Evolutionary conservation across 2,329 filamentous ascomycete species (phyloP).

Genomic region (Colletotrichum theobromicola): DNA sequence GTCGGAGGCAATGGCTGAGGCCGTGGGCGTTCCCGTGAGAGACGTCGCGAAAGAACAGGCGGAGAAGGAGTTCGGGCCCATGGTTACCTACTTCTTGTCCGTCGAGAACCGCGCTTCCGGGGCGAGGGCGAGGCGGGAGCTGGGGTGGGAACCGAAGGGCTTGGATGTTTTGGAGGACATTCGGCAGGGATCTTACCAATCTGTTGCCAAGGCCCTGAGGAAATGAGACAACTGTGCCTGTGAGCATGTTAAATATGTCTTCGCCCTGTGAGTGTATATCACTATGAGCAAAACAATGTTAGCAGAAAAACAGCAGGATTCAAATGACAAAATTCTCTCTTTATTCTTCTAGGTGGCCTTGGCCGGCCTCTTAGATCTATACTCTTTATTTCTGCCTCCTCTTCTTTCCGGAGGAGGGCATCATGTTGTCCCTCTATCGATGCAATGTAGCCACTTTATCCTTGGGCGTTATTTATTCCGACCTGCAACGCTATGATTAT

Average conservation of each 20-base stretch:
- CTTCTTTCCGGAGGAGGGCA: neutral
- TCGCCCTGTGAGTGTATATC: neutral
- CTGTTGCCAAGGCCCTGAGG: slow-evolving; percentile 18
- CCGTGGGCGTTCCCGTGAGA: slow-evolving; percentile 26
- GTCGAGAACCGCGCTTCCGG: slow-evolving; percentile 35
- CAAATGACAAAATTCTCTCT: neutral
- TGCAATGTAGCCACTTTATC: neutral
- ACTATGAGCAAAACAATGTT: neutral
- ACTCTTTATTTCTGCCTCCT: neutral
- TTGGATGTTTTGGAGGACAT: slow-evolving; percentile 39
- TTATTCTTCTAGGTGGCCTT: neutral
- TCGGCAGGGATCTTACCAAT: slow-evolving; percentile 29
- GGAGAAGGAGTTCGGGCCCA: slow-evolving; percentile 27
- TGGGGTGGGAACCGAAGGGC: slow-evolving; percentile 42
- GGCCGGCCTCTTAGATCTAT: neutral
- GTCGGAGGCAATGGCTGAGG: slow-evolving; percentile 26
- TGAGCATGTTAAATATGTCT: neutral
- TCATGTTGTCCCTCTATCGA: neutral
- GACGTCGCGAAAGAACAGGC: slow-evolving; percentile 29
- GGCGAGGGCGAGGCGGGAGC: slow-evolving; percentile 39
- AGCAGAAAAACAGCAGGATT: neutral
- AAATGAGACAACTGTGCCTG: neutral
- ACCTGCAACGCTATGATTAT: slow-evolving; percentile 11
- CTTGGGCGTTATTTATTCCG: neutral
- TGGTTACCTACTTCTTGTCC: slow-evolving; percentile 37